phyloP scores from a whole-genome alignment of 2,329 filamentous ascomycete species.

The Cryoendolithus antarcticus region DNA sequence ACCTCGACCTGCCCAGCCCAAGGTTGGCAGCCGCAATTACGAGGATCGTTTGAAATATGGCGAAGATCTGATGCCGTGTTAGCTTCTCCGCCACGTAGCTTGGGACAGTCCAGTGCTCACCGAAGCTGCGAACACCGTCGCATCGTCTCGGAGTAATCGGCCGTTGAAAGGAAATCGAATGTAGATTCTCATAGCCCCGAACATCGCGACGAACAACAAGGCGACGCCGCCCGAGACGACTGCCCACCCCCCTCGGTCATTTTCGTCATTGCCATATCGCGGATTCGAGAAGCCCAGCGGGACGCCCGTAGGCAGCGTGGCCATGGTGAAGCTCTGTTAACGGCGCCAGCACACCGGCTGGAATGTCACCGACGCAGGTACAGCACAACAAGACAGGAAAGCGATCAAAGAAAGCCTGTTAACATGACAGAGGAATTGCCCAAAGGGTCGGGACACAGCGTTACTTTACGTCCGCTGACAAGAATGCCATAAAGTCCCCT shows the following conservation, averaged over 20 bases:
- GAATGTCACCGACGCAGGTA: too few relatives aligned
- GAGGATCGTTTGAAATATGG: constrained; percentile 1
- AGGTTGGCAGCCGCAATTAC: constrained; percentile 2
- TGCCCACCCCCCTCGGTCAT: constrained; percentile 2
- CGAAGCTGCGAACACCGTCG: neutral
- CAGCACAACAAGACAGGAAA: too few relatives aligned
- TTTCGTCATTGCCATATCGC: neutral
- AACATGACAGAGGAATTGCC: too few relatives aligned
- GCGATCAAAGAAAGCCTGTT: too few relatives aligned
- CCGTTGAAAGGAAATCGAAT: constrained; percentile 2
- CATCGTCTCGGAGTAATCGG: constrained; percentile 2
- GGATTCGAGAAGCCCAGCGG: constrained; percentile 2
- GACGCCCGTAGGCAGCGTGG: neutral
- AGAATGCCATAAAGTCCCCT: too few relatives aligned
- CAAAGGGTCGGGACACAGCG: too few relatives aligned
- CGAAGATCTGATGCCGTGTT: neutral
- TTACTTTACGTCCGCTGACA: too few relatives aligned
- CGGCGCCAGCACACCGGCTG: too few relatives aligned
- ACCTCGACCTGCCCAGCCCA: neutral
- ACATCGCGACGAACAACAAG: constrained; percentile 1
- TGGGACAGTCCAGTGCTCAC: neutral
- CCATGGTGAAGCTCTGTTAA: too few relatives aligned
- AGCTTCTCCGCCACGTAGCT: neutral
- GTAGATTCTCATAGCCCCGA: constrained; percentile 2
- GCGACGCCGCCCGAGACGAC: constrained; percentile 2